Evolutionary conservation across 352 stramenopile genomes (phyloP).

Genomic region (Pilasporangium apinafurcum): DNA sequence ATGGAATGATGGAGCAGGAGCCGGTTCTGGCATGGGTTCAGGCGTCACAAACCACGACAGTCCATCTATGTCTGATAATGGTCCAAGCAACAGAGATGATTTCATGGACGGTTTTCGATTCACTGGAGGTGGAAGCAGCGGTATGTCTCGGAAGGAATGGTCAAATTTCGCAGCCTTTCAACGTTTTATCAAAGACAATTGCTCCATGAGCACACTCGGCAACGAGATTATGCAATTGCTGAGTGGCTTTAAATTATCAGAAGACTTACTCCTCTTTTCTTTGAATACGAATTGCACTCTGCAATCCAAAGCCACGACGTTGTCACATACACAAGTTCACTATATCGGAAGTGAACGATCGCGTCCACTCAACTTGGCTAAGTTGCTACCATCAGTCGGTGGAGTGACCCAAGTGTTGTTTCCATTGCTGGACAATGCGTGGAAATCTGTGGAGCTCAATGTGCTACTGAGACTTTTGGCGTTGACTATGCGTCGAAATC

Average conservation of each 20-base stretch:
- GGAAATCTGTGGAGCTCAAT: constrained; percentile 32
- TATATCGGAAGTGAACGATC: constrained; percentile 46
- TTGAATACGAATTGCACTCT: constrained; percentile 48
- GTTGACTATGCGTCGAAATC: constrained; percentile 43
- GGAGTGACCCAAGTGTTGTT: constrained; percentile 51
- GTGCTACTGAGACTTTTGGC: constrained; percentile 39
- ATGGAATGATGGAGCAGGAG: constrained; percentile 23
- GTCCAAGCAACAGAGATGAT: constrained; percentile 53
- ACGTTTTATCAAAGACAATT: constrained; percentile 53
- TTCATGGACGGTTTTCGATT: constrained; percentile 22
- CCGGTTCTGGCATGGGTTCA: neutral
- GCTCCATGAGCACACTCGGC: constrained; percentile 51
- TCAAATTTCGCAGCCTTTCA: constrained; percentile 33
- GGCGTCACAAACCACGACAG: neutral
- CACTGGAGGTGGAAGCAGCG: constrained; percentile 3
- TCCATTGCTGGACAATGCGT: constrained; percentile 51
- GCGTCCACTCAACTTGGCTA: constrained; percentile 42
- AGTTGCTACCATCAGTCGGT: constrained; percentile 52
- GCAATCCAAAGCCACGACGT: constrained; percentile 10
- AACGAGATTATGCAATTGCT: constrained; percentile 53
- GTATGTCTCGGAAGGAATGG: constrained; percentile 20
- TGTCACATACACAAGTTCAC: constrained; percentile 32
- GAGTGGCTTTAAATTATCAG: constrained; percentile 46
- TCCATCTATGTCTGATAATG: too few relatives aligned
- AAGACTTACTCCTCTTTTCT: constrained; percentile 50